phyloP scores from a whole-genome alignment of 306 rosid genomes.

The Hippophae rhamnoides region DNA sequence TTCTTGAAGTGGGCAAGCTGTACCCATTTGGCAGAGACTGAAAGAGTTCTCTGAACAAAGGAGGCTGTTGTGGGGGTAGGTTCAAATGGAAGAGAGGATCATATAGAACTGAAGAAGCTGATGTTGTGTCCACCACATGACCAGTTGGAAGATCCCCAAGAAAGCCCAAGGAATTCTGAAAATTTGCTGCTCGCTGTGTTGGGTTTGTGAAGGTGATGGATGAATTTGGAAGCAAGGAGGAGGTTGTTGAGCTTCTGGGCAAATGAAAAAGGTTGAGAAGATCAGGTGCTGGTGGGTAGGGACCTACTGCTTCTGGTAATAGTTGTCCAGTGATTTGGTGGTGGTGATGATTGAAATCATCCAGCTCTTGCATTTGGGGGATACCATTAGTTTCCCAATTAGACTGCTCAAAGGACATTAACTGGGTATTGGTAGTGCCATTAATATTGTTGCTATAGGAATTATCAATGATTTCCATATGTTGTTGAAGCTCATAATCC shows the following conservation, averaged over 20 bases:
- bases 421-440: constrained; percentile 16
- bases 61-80: constrained; percentile 90
- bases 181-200: constrained; percentile 26
- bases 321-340: constrained; percentile 29
- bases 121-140: constrained; percentile 21
- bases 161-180: constrained; percentile 31
- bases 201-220: constrained; percentile 49
- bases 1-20: constrained; percentile 44
- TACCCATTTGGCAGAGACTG: constrained; percentile 68
- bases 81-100: constrained; percentile 75
- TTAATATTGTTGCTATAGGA: constrained; percentile 17
- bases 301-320: constrained; percentile 19
- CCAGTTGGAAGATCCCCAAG: constrained; percentile 26
- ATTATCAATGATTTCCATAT: constrained; percentile 30
- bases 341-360: constrained; percentile 12
- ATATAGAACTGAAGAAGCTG: constrained; percentile 40
- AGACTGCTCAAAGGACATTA: constrained; percentile 17
- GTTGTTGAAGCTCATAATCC: constrained; percentile 39
- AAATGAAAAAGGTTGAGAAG: constrained; percentile 63
- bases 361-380: constrained; percentile 2
- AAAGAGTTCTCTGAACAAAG: constrained; percentile 54
- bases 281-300: constrained; percentile 48
- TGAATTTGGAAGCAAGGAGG: constrained; percentile 42
- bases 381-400: constrained; percentile 13
- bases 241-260: constrained; percentile 43